Conservation (phyloP, 2,329 filamentous ascomycete genomes). For the Phaeosphaeriaceae sp. region DNA sequence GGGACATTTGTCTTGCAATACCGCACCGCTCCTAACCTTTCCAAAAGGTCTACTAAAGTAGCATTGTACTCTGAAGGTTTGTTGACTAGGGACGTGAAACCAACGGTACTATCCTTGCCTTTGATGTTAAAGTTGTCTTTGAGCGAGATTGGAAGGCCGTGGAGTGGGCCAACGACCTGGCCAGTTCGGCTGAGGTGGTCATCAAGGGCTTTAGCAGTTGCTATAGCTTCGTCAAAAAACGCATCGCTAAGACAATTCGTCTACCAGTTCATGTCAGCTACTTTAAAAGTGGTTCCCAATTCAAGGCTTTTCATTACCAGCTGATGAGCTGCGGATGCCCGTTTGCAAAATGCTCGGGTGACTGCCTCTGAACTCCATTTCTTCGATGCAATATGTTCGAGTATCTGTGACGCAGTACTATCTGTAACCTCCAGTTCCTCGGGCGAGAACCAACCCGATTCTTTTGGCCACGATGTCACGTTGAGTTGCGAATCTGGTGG, state of each 20-base stretch:
- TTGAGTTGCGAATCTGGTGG: slow-evolving; percentile 62
- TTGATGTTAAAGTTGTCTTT: slow-evolving; percentile 74
- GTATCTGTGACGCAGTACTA: slow-evolving; percentile 49
- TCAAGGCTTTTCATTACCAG: slow-evolving; percentile 45
- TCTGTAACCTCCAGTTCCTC: slow-evolving; percentile 60
- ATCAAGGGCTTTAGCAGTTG: slow-evolving; percentile 60
- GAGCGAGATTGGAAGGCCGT: slow-evolving; percentile 70
- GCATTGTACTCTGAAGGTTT: slow-evolving; percentile 64
- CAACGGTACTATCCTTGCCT: slow-evolving; percentile 66
- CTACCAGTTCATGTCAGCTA: slow-evolving; percentile 37
- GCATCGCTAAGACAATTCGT: slow-evolving; percentile 67
- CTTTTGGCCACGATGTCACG: slow-evolving; percentile 61
- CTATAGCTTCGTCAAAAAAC: slow-evolving; percentile 61
- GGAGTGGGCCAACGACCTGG: slow-evolving; percentile 65
- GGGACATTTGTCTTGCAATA: slow-evolving; percentile 75
- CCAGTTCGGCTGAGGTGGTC: slow-evolving; percentile 55
- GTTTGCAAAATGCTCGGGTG: slow-evolving; percentile 61
- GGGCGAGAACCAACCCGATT: slow-evolving; percentile 65
- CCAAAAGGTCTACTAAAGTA: slow-evolving; percentile 63
- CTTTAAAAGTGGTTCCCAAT: not conserved
- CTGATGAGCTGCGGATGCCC: slow-evolving; percentile 62
- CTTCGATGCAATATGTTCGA: slow-evolving; percentile 49
- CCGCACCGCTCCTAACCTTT: slow-evolving; percentile 67
- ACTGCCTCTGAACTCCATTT: slow-evolving; percentile 61
- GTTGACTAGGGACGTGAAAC: slow-evolving; percentile 67